Conservation (phyloP, 2,329 filamentous ascomycete species). For the Colletotrichum eleusines region DNA sequence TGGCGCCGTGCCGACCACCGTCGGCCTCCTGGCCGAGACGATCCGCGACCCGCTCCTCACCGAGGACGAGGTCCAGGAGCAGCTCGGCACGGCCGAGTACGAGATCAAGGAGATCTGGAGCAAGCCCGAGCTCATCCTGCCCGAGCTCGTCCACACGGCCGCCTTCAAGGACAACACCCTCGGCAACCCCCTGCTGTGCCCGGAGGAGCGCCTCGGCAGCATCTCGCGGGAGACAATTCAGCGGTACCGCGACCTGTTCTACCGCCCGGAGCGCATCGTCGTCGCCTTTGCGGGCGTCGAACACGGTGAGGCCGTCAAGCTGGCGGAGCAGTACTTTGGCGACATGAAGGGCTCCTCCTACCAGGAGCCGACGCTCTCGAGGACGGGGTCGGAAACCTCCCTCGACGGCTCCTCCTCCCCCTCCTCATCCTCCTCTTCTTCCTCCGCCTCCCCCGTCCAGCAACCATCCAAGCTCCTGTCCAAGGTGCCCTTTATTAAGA, state of each 20-base stretch:
- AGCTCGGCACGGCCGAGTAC: conserved; percentile 92
- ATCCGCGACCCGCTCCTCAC: conserved; percentile 89
- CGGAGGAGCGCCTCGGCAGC: conserved; percentile 79
- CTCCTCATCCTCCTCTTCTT: conserved; percentile 50
- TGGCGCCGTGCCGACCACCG: conserved; percentile 83
- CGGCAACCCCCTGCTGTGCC: conserved; percentile 92
- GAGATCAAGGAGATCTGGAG: conserved; percentile 97
- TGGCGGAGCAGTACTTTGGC: conserved; percentile 90
- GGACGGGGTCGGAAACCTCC: conserved; percentile 70
- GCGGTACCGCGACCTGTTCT: conserved; percentile 86
- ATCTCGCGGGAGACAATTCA: conserved; percentile 82
- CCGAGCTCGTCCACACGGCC: conserved; percentile 94
- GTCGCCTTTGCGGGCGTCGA: conserved; percentile 94
- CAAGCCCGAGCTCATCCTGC: conserved; percentile 95
- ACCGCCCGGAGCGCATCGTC: conserved; percentile 90
- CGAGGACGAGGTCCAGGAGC: conserved; percentile 86
- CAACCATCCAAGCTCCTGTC: conserved; percentile 78
- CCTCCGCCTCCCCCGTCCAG: conserved; percentile 50
- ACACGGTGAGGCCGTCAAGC: conserved; percentile 81
- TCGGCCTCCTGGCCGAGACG: conserved; percentile 90
- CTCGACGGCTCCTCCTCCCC: conserved; percentile 49
- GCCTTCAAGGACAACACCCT: conserved; percentile 97
- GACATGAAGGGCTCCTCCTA: conserved; percentile 76
- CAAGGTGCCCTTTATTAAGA: conserved; percentile 91
- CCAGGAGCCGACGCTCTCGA: conserved; percentile 62